phyloP scores from a whole-genome alignment of 345 rosid species.

The Anastatica hierochuntica region DNA sequence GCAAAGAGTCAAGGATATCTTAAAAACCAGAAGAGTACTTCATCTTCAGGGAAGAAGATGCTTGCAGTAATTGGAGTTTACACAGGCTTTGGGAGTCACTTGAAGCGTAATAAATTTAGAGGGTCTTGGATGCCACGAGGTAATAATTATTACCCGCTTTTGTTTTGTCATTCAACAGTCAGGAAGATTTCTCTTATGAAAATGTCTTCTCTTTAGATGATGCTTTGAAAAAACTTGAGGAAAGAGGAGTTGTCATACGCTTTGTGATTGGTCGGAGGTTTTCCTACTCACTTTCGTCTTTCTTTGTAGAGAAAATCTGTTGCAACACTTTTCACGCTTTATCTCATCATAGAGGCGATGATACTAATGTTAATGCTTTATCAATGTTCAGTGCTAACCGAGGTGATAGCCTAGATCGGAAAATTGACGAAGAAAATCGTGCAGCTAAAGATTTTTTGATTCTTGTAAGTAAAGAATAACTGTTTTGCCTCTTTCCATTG shows the following conservation, averaged over 20 bases:
- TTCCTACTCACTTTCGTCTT: neutral
- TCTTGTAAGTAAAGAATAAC: slow-evolving; percentile 46
- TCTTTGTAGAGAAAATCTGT: no score
- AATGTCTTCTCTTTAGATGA: slow-evolving; percentile 34
- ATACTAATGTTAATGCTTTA: slow-evolving; percentile 14
- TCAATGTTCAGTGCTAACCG: slow-evolving; percentile 64
- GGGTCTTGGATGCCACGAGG: slow-evolving; percentile 98
- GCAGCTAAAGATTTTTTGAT: slow-evolving; percentile 67
- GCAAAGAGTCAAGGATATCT: slow-evolving; percentile 92
- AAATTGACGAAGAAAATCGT: slow-evolving; percentile 61
- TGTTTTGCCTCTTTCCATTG: neutral
- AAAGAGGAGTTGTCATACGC: slow-evolving; percentile 80
- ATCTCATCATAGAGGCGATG: neutral
- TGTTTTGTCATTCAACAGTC: no score
- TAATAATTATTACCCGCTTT: slow-evolving; percentile 2
- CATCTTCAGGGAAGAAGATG: slow-evolving; percentile 43
- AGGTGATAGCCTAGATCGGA: slow-evolving; percentile 92
- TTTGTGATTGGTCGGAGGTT: slow-evolving; percentile 97
- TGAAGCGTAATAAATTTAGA: slow-evolving; percentile 66
- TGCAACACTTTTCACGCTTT: neutral
- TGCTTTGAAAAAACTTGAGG: slow-evolving; percentile 73
- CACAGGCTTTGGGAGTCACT: slow-evolving; percentile 87
- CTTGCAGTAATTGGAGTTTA: slow-evolving; percentile 93
- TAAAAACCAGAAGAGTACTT: slow-evolving; percentile 36
- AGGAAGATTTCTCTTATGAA: neutral